These are phyloP conservation scores for Beauveria medogensis DNA, from an alignment of 2,329 filamentous ascomycete genomes.

Conservation along the genomic window DNA sequence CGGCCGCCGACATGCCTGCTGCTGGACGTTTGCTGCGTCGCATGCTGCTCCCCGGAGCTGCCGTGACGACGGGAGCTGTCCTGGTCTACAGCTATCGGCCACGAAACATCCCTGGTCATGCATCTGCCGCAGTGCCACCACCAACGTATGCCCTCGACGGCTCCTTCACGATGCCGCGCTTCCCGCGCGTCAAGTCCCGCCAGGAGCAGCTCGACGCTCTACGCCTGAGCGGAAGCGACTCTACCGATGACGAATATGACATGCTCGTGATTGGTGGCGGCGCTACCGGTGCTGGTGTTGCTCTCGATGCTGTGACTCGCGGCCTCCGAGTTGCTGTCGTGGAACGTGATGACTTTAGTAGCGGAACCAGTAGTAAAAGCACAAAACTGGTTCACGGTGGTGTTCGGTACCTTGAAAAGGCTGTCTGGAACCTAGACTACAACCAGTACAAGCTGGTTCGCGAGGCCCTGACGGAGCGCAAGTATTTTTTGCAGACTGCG, in stretches of 20 bases:
- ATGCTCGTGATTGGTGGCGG: constrained; percentile 63
- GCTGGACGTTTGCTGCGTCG: constrained; percentile 28
- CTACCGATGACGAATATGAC: constrained; percentile 49
- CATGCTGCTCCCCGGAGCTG: constrained; percentile 33
- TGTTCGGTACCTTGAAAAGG: constrained; percentile 68
- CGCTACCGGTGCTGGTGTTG: constrained; percentile 63
- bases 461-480: constrained; percentile 65
- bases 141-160: constrained; percentile 63
- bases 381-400: constrained; percentile 73
- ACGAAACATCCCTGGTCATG: constrained; percentile 62
- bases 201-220: constrained; percentile 57
- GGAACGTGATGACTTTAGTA: constrained; percentile 66
- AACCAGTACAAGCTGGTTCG: constrained; percentile 63
- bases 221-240: constrained; percentile 30
- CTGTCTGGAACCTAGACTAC: constrained; percentile 68
- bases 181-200: constrained; percentile 54
- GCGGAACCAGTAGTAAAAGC: constrained; percentile 66
- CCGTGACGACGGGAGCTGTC: constrained; percentile 35
- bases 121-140: constrained; percentile 60
- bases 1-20: neutral
- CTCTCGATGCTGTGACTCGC: constrained; percentile 62
- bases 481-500: constrained; percentile 67
- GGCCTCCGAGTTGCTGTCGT: constrained; percentile 65
- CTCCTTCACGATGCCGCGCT: constrained; percentile 56
- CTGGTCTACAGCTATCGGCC: constrained; percentile 54